Evolutionary conservation across 306 rosid genomes (phyloP), one percentile per base, ranked within the genome.

Genomic region (Dryas octopetala): DNA sequence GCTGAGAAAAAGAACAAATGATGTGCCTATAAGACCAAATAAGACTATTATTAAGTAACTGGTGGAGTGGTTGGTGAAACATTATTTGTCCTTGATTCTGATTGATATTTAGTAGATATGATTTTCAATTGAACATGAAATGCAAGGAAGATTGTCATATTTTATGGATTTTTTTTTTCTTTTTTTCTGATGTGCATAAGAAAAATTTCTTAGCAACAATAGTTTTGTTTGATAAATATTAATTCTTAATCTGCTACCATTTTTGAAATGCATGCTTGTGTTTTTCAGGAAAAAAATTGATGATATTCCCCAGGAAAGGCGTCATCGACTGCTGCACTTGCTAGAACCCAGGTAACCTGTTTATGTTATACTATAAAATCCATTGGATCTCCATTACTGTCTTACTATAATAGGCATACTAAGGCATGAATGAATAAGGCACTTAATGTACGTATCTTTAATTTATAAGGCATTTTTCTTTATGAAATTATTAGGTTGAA

Each of bases 251-350:
- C 67, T 65, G 10, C 41, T 59, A 69, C 17, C 64, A 55, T 16
- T 14, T 16, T 46, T 49, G 28, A 57, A 53, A 53, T 12, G 19
- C 4, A 19, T 11, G 15, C 47, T 23, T 60, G 58, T 47, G 55
- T n/a, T 66, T 73, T 75, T 47, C 77, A 93, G 97, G 98, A 93
- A 93, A 87, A 93, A 91, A 55, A 88, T 93, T 80, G 96, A 88
- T 78, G 92, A 86, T 73, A 82, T 93, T 85, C 90, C 98, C 15
- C 86, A 83, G 79, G 92, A 89, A 87, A 89, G 96, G 82, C 96
- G 94, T 28, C 86, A 83, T 84, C 88, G 87, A 58, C 83, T 93
- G 72, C 80, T 91, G 81, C 79, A 1, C 69, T 79, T 89, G 87
- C 76, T 93, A 62, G 53, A 81, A 15, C 97, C 97, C 10, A 89